phyloP scores from a whole-genome alignment of 1,284 basidiomycete species.

The Cryptococcus floricola region DNA sequence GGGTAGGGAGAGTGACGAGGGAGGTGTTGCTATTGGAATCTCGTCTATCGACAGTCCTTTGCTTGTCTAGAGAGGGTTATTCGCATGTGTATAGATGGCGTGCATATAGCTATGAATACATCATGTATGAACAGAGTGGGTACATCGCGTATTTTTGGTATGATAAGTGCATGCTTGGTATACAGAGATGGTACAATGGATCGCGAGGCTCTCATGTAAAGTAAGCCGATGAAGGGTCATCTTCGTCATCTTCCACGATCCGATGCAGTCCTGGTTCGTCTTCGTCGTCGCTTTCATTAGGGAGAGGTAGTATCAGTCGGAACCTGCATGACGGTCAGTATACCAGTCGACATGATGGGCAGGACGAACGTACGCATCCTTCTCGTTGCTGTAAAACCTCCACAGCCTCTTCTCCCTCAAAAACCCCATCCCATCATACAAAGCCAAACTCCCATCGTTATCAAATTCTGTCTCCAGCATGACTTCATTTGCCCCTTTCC shows the following conservation, averaged over 20 bases:
- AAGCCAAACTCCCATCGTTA: slow-evolving; percentile 75
- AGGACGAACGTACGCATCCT: slow-evolving; percentile 47
- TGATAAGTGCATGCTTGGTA: neutral
- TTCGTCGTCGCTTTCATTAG: slow-evolving; percentile 25
- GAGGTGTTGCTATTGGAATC: slow-evolving; percentile 82
- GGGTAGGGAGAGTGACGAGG: slow-evolving; percentile 86
- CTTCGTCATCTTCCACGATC: neutral
- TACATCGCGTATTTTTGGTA: neutral
- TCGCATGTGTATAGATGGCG: neutral
- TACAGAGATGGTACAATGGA: neutral
- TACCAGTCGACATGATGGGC: neutral
- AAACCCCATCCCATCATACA: slow-evolving; percentile 91
- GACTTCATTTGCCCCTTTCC: slow-evolving; percentile 74
- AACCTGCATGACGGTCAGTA: slow-evolving; percentile 19
- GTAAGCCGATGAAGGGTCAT: neutral
- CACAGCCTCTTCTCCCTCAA: slow-evolving; percentile 90
- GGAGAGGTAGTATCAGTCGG: slow-evolving; percentile 14
- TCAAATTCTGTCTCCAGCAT: slow-evolving; percentile 97
- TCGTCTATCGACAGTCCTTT: slow-evolving; percentile 44
- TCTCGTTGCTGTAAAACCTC: slow-evolving; percentile 86
- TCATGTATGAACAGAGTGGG: no score
- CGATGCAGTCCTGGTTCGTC: slow-evolving; percentile 11
- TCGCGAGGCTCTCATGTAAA: neutral
- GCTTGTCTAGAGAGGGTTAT: slow-evolving; percentile 15
- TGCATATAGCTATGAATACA: no score